Base-by-base conservation (phyloP, 495 filamentous ascomycete species). In the Astrothelium macrocarpum region DNA sequence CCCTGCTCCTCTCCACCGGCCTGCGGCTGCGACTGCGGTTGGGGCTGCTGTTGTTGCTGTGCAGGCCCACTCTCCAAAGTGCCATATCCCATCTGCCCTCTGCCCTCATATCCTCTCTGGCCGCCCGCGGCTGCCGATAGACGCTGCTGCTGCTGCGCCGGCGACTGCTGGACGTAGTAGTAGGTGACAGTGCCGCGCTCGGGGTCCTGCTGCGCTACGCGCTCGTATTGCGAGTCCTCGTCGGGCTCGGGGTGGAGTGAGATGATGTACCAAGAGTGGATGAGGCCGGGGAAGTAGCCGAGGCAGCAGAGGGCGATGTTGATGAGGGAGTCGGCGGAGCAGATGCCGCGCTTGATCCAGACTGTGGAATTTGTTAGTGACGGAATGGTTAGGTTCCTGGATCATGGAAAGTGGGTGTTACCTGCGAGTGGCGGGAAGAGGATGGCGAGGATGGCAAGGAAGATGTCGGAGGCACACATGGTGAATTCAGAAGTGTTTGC, bases 251-350 rank as follows among this genome's bases (percentile, higher is more conserved):
- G 95, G 74, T 88, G 90, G 72, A 88, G 87, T 72, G 87, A 78
- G 79, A 98, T 96, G 76, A 98, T 96, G 84, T 97, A 98, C 92
- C 92, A 97, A 71, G 94, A 83, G 76, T 98, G 94, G 7, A 98
- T 76, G 28, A 97, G 85, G 61, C 94, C 94, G 25, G 94, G 94
- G 66, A 98, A 78, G 75, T 84, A 95, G 75, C 95, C 93, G 53
- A 98, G 88, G 58, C 66, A 63, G 77, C 87, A 92, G 67, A 98
- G 90, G 61, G 90, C 87, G 74, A 98, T 83, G 79, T 97, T 97
- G 80, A 98, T 96, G 72, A 97, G 67, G 31, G 87, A 90, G 81
- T 97, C 95, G 45, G 89, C 91, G 62, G 85, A 88, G 81, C 94
- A 98, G 77, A 98, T 82, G 67, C 94, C 94, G 72, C 84, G 76